phyloP scores from a whole-genome alignment of 129 eudicot genomes.

The Pittosporum tobira region DNA sequence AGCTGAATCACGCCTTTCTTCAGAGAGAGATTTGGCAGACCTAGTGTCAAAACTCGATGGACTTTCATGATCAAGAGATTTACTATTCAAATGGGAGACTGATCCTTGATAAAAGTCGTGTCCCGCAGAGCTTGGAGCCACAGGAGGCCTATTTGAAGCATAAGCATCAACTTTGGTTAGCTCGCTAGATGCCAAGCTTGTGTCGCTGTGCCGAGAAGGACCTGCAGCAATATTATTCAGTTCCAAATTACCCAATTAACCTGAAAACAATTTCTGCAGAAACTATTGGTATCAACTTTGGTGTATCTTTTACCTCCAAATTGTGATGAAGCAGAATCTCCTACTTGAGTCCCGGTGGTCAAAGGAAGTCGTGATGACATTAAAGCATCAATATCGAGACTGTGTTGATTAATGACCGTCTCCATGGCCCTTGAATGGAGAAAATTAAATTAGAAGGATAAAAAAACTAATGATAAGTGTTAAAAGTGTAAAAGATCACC shows the following conservation, averaged over 20 bases:
- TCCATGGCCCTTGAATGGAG: conserved; percentile 84
- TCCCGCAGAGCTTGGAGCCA: conserved; percentile 44
- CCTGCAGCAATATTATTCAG: conserved; percentile 39
- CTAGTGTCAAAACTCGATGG: conserved; percentile 28
- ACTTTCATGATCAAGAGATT: conserved; percentile 32
- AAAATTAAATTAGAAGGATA: background rate
- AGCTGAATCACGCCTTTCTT: conserved; percentile 23
- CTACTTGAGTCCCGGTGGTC: conserved; percentile 58
- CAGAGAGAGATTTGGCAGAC: conserved; percentile 22
- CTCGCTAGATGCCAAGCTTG: conserved; percentile 38
- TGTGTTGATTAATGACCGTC: conserved; percentile 83
- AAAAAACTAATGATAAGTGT: background rate
- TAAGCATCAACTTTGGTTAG: conserved; percentile 34
- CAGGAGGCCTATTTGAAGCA: conserved; percentile 44
- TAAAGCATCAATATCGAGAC: conserved; percentile 79
- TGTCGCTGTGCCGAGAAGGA: conserved; percentile 57
- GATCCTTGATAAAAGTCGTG: conserved; percentile 74
- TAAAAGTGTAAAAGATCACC: background rate
- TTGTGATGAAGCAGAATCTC: conserved; percentile 60
- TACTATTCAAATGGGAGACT: conserved; percentile 38
- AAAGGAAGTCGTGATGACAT: conserved; percentile 62
- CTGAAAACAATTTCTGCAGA: background rate
- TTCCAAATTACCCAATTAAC: conserved; percentile 9
- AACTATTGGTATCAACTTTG: background rate
- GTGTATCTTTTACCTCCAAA: conserved; percentile 43